Base-by-base conservation (phyloP, 2,329 filamentous ascomycete species). In the Diaporthe destruens region DNA sequence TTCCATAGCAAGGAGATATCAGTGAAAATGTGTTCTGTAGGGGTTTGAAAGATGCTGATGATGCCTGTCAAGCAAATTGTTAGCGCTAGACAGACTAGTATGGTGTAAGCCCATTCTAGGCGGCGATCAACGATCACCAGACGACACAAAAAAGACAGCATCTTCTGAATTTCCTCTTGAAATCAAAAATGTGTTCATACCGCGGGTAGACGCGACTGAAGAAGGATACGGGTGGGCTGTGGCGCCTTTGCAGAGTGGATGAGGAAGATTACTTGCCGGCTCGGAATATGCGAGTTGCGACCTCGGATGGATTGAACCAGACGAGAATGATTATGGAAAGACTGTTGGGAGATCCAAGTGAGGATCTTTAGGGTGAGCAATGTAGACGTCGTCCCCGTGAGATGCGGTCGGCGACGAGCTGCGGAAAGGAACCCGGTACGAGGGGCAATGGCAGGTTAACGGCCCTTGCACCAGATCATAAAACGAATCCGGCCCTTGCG, bases 1-100 rank as follows among this genome's bases (percentile, higher is more conserved):
- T 82, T 91, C 90, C 90, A 91, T 91, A 34, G 71, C 25, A 29
- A 20, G 51, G 29, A 39, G 16, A 16, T 16, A 65, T 51, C 51
- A 23, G 36, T 12, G 39, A 25, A 6, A 36, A 39, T 49, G 18
- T 49, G 4, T n/a, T 20, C n/a, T 16, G 14, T 14, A n/a, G 44
- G 12, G 42, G 18, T 65, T 23, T 3, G 6, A 23, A 47, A 34
- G 2, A 20, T 25, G n/a, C 25, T 4, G 32, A 39, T 51, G 32
- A 8, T 53, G 39, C 53, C 61, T 66, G 47, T 23, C 12, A 14
- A n/a, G 23, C 2, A 23, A 16, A 12, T 12, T 53, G 53, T 71
- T 65, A 71, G 69, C 68, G n/a, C 49, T 36, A 18, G 25, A 12
- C 16, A 14, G 20, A n/a, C 39, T 53, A 12, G 42, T 36, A 14